Percentiles rank a stretch among this genome's conserved stretches.
Conservation (phyloP, 2,329 filamentous ascomycete genomes). For the Trichoderma polysporum region DNA sequence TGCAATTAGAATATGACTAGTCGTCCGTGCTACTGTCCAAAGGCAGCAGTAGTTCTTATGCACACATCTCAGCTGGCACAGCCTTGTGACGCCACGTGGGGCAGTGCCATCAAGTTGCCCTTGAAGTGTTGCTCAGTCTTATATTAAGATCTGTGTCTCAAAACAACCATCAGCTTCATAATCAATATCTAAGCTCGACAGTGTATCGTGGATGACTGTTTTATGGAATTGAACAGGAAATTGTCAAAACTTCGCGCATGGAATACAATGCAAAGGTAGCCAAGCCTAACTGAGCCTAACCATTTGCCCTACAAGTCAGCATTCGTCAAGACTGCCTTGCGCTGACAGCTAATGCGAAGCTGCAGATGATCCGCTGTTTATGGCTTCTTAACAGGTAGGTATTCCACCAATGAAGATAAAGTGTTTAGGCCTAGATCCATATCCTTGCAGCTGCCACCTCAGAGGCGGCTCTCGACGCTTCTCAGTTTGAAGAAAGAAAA, state of each 20-base stretch:
- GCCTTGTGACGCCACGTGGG: constrained; percentile 15
- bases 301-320: background rate
- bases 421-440: background rate
- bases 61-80: constrained; percentile 6
- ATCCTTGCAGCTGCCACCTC: background rate
- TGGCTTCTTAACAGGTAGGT: background rate
- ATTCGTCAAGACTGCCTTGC: background rate
- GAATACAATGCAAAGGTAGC: background rate
- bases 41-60: background rate
- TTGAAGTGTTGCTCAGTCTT: background rate
- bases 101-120: background rate
- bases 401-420: background rate
- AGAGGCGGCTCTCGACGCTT: background rate
- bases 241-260: background rate
- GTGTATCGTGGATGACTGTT: too few relatives aligned
- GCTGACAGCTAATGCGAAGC: constrained; percentile 13
- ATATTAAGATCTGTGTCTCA: background rate
- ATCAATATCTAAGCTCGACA: background rate
- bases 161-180: background rate
- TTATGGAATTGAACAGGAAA: background rate
- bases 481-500: background rate
- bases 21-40: too few relatives aligned
- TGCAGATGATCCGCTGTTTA: background rate
- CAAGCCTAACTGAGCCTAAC: background rate
- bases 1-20: background rate